Evolutionary conservation across 768 basidiomycete genomes (phyloP).

Genomic region (Suillus spraguei): DNA sequence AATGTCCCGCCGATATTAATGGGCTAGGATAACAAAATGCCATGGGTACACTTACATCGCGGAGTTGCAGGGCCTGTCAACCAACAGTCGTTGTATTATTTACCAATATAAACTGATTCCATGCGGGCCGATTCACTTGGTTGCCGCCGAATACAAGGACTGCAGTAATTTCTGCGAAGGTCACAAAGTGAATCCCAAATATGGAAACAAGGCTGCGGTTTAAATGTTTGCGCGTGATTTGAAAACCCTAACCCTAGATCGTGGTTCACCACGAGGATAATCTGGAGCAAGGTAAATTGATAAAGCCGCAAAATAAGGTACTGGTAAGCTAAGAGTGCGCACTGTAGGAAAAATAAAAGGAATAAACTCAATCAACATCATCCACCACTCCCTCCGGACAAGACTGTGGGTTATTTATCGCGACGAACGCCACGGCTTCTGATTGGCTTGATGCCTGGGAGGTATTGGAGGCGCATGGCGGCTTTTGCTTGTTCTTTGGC

Average conservation of each 20-base stretch:
- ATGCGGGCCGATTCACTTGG: not conserved
- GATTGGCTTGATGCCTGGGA: not conserved
- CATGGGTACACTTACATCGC: slow-evolving; percentile 10
- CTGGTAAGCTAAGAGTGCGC: slow-evolving; percentile 20
- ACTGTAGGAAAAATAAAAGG: slow-evolving; percentile 7
- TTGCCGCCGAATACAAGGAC: slow-evolving; percentile 15
- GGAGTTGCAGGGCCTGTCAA: not conserved
- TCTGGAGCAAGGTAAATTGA: not conserved
- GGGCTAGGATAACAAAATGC: slow-evolving; percentile 13
- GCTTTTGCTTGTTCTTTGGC: slow-evolving; percentile 20
- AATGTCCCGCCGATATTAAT: slow-evolving; percentile 9
- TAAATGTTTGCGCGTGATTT: slow-evolving; percentile 16
- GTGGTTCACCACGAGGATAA: slow-evolving; percentile 1
- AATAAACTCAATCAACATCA: slow-evolving; percentile 33
- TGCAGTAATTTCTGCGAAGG: not conserved
- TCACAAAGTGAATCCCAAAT: slow-evolving; percentile 32
- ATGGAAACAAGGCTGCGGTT: slow-evolving; percentile 29
- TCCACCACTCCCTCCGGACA: slow-evolving; percentile 27
- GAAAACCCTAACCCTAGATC: slow-evolving; percentile 11
- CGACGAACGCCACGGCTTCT: slow-evolving; percentile 15
- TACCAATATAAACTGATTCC: not conserved
- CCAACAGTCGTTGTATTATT: slow-evolving; percentile 21
- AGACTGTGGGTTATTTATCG: slow-evolving; percentile 2
- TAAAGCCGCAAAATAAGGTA: slow-evolving; percentile 5
- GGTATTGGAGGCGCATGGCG: not conserved